These are phyloP conservation scores for Pilatotrama ljubarskyi DNA, from an alignment of 768 basidiomycete species.

Conservation along the genomic window DNA sequence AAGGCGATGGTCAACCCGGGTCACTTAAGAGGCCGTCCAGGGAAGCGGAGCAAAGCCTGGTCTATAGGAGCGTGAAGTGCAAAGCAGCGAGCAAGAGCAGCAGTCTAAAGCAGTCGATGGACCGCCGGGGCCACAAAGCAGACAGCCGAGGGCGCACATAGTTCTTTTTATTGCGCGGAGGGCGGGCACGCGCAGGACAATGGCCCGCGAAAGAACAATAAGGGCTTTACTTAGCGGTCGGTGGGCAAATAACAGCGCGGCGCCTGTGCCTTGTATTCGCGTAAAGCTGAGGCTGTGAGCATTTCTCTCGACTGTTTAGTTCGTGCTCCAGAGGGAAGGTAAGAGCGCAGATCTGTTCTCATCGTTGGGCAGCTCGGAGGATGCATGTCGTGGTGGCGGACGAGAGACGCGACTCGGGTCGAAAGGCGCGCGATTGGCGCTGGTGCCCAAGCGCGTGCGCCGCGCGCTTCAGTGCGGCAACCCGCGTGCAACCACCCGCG, in stretches of 20 bases:
- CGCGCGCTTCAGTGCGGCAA: not conserved
- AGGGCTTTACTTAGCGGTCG: conserved; percentile 3
- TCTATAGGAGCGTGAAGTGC: conserved; percentile 6
- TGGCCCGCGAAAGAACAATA: conserved; percentile 20
- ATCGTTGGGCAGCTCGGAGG: not conserved
- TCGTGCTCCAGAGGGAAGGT: not conserved
- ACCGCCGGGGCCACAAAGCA: conserved; percentile 25
- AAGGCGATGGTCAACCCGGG: conserved; percentile 3
- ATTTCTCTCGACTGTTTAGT: not conserved
- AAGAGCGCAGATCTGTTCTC: not conserved
- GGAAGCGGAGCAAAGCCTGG: conserved; percentile 2
- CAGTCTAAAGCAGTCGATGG: conserved; percentile 23
- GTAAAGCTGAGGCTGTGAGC: not conserved
- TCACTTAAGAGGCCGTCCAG: conserved; percentile 1
- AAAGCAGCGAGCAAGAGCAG: conserved; percentile 1
- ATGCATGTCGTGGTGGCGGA: not conserved
- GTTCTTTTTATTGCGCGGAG: conserved; percentile 10
- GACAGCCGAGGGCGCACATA: not conserved
- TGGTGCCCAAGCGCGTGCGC: not conserved
- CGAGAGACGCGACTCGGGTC: not conserved
- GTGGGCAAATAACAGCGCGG: conserved; percentile 8
- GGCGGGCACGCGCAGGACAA: conserved; percentile 14
- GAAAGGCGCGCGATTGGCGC: not conserved
- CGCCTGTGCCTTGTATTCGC: conserved; percentile 15
- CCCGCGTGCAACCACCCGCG: not conserved